phyloP scores from a whole-genome alignment of 345 rosid genomes.

The Zanthoxylum bungeanum region DNA sequence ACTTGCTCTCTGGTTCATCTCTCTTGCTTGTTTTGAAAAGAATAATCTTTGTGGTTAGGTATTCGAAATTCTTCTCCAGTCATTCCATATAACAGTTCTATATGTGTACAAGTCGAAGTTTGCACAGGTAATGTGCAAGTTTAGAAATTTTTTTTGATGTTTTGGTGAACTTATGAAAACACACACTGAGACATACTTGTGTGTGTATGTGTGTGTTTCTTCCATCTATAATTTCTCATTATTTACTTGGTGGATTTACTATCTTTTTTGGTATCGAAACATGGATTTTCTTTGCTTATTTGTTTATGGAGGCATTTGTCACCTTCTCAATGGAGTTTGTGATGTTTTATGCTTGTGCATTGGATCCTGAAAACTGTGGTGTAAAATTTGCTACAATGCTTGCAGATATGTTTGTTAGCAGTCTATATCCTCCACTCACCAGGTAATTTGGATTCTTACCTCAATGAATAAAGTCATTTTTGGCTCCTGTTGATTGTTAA shows the following conservation, averaged over 20 bases:
- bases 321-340: slow-evolving; percentile 60
- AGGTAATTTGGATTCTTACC: slow-evolving; percentile 35
- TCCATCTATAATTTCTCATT: not conserved
- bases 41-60: slow-evolving; percentile 39
- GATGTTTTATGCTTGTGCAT: slow-evolving; percentile 78
- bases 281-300: not conserved
- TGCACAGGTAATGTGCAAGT: slow-evolving; percentile 61
- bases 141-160: not conserved
- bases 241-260: not conserved
- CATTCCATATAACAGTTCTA: slow-evolving; percentile 59
- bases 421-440: slow-evolving; percentile 38
- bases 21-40: not conserved
- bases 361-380: slow-evolving; percentile 84
- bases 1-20: not conserved
- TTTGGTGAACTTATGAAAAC: not conserved
- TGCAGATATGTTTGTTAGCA: slow-evolving; percentile 44
- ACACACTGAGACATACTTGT: not conserved
- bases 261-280: not conserved
- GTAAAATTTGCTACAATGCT: slow-evolving; percentile 56
- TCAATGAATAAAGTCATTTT: not conserved
- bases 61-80: slow-evolving; percentile 61
- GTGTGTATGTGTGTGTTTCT: not conserved
- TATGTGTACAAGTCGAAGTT: slow-evolving; percentile 79
- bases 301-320: slow-evolving; percentile 10
- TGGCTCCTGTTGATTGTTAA: not conserved